Evolutionary conservation across 2,329 filamentous ascomycete genomes (phyloP), one percentile per base, ranked within the genome.

Genomic region (Colletotrichum tanaceti): DNA sequence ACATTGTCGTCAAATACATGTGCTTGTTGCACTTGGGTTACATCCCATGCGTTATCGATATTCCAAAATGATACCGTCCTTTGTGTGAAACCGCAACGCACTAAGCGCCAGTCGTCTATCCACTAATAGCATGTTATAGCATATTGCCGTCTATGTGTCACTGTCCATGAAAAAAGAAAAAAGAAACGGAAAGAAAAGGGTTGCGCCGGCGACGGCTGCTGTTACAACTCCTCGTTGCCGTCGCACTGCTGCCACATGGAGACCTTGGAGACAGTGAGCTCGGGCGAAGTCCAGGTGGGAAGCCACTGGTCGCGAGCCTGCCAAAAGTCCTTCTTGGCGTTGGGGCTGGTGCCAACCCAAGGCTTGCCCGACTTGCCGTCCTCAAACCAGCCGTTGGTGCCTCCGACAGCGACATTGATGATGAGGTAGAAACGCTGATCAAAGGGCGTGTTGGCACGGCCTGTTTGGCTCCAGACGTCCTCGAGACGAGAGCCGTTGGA

Each of bases 351-450:
- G 76, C 96, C 91, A 39, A 93, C 84, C 93, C 93, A 97, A 1
- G 93, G 93, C 83, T 97, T 97, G 39, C 85, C 86, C 49, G 84
- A 85, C 72, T 85, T 82, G 22, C 89, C 88, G 76, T 97, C 92
- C 74, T 90, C 82, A 75, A 96, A 97, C 92, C 92, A 97, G 44
- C 93, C 93, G 72, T 94, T 94, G 24, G 90, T 93, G 58, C 89
- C 89, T 38, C 92, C 92, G 9, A 94, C 91, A 13, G 89, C 91
- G 4, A 94, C 83, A 74, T 93, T 93, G 65, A 95, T 77, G 72
- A 94, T 90, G 53, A 95, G 85, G 74, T 92, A 94, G 75, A 94
- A 94, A 18, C 86, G 80, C 72, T 92, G 85, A 75, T 94, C 92
- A 73, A 95, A 95, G 0, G 92, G 92, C 0, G 91, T 89, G 69